Percentiles rank a stretch among this genome's conserved stretches.
phyloP scores from a whole-genome alignment of 1,284 basidiomycete species.

The Cryptococcus deneoformans region DNA sequence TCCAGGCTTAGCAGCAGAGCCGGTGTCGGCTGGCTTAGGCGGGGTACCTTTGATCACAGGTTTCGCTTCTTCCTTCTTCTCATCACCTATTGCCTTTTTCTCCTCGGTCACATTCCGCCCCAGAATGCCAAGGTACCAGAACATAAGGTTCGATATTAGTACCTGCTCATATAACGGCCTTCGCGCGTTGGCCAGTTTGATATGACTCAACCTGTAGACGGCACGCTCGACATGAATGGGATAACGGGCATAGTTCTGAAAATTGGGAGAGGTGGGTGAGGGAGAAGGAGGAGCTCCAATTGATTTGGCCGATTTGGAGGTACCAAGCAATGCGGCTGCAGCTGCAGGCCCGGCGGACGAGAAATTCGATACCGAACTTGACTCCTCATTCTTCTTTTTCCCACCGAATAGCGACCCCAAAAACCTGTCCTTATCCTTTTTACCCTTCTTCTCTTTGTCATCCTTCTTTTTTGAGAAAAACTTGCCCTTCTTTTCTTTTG shows the following conservation, averaged over 20 bases:
- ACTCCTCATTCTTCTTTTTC: conserved; percentile 66
- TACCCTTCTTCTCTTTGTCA: conserved; percentile 64
- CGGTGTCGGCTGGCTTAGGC: conserved; percentile 35
- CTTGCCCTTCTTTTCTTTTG: conserved; percentile 60
- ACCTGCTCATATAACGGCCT: conserved; percentile 97
- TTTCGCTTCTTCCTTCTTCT: conserved; percentile 39
- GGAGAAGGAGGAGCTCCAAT: conserved; percentile 38
- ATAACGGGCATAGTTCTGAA: conserved; percentile 71
- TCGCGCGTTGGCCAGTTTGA: conserved; percentile 96
- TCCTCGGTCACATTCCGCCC: conserved; percentile 62
- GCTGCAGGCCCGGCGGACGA: conserved; percentile 68
- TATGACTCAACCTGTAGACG: conserved; percentile 94
- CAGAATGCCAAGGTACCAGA: conserved; percentile 99
- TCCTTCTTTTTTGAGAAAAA: conserved; percentile 59
- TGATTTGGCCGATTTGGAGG: conserved; percentile 71
- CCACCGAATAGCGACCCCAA: conserved; percentile 83
- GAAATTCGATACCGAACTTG: conserved; percentile 52
- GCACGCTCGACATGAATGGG: conserved; percentile 98
- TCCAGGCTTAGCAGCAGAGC: conserved; percentile 51
- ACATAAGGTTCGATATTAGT: conserved; percentile 98
- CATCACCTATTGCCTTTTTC: conserved; percentile 51
- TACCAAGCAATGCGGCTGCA: conserved; percentile 74
- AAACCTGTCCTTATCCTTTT: conserved; percentile 71
- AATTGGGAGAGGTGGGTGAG: conserved; percentile 57
- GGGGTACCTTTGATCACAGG: conserved; percentile 46